phyloP scores from a whole-genome alignment of 129 eudicot genomes.

The Flaveria robusta region DNA sequence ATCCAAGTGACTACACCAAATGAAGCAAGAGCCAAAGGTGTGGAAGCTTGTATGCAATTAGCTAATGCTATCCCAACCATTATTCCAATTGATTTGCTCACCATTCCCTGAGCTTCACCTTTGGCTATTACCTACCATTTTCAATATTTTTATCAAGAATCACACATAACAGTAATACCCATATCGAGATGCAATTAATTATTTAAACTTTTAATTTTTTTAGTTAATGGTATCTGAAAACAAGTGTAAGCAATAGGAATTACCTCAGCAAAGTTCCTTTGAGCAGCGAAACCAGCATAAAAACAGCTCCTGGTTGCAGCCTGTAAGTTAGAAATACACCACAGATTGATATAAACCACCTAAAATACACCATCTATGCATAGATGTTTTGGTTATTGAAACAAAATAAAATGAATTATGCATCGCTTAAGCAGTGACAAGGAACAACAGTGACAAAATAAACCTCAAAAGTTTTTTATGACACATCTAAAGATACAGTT shows the following conservation, averaged over 20 bases:
- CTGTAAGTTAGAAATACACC: constrained; percentile 42
- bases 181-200: neutral
- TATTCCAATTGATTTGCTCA: constrained; percentile 93
- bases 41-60: constrained; percentile 75
- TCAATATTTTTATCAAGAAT: neutral
- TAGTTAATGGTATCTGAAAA: neutral
- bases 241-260: constrained; percentile 4
- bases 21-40: constrained; percentile 81
- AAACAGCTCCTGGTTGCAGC: constrained; percentile 99
- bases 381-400: neutral
- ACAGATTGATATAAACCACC: constrained; percentile 3
- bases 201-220: neutral
- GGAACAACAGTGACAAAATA: no score
- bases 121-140: constrained; percentile 87
- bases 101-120: constrained; percentile 99
- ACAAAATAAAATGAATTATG: no score
- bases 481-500: no score
- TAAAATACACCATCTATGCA: constrained; percentile 3
- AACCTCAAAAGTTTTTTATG: no score
- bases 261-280: constrained; percentile 97
- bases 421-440: no score
- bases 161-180: neutral
- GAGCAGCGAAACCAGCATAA: constrained; percentile 97
- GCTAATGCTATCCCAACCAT: constrained; percentile 90
- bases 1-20: constrained; percentile 84